phyloP scores from a whole-genome alignment of 2,329 filamentous ascomycete genomes.

The Trichoderma atroviride region DNA sequence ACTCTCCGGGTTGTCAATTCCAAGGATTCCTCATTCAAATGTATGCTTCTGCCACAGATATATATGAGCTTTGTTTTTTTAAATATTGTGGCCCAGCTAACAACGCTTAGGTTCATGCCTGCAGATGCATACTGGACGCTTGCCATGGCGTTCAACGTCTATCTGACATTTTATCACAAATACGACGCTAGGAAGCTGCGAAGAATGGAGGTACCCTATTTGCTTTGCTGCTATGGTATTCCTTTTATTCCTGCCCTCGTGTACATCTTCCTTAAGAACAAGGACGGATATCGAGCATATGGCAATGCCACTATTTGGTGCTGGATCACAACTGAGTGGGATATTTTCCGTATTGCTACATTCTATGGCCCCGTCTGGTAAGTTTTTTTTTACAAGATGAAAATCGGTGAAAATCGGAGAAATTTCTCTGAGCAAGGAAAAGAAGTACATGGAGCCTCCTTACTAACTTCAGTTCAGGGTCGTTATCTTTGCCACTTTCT shows the following conservation, averaged over 20 bases:
- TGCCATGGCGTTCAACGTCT: conserved; percentile 83
- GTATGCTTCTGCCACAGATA: conserved; percentile 50
- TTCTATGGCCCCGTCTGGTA: conserved; percentile 77
- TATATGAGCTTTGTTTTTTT: neutral
- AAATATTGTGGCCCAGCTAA: conserved; percentile 18
- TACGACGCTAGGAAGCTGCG: conserved; percentile 67
- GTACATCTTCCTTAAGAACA: conserved; percentile 65
- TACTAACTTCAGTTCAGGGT: conserved; percentile 48
- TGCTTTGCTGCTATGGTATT: conserved; percentile 70
- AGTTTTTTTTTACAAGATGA: conserved; percentile 30
- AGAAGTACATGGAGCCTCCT: no score
- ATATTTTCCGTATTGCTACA: conserved; percentile 70
- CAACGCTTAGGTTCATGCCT: conserved; percentile 70
- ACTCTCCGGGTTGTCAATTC: conserved; percentile 64
- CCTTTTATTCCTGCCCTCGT: conserved; percentile 69
- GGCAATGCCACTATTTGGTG: conserved; percentile 81
- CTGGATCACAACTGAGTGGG: conserved; percentile 70
- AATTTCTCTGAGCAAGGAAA: neutral
- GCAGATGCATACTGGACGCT: conserved; percentile 77
- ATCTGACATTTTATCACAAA: conserved; percentile 76
- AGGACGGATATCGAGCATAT: conserved; percentile 61
- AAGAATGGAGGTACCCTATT: conserved; percentile 70
- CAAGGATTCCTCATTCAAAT: conserved; percentile 83
- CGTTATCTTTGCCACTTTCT: conserved; percentile 61
- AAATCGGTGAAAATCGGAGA: neutral